Percentiles rank a stretch among this genome's conserved stretches.
phyloP scores from a whole-genome alignment of 768 basidiomycete species.

The Phylloporus scabripes region DNA sequence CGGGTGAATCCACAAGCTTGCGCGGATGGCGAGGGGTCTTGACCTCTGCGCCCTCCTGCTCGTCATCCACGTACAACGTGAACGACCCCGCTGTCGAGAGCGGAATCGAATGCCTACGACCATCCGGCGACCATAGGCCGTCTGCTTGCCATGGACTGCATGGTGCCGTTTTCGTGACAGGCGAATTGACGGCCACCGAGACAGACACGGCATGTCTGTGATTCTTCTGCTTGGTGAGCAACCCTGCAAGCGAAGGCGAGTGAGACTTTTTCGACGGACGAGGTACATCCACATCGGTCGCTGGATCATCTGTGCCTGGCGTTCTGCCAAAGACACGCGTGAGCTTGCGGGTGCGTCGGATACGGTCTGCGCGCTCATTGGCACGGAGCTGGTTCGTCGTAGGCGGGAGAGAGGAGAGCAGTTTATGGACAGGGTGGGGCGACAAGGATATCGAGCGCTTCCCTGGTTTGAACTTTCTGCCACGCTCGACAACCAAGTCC shows the following conservation, averaged over 20 bases:
- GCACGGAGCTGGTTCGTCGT: conserved; percentile 64
- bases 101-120: conserved; percentile 53
- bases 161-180: conserved; percentile 20
- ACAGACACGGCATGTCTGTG: conserved; percentile 32
- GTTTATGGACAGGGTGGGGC: conserved; percentile 15
- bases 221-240: conserved; percentile 27
- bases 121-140: conserved; percentile 24
- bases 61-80: conserved; percentile 20
- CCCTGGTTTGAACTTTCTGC: conserved; percentile 12
- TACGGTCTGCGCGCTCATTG: conserved; percentile 63
- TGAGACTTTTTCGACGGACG: conserved; percentile 19
- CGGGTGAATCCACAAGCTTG: conserved; percentile 12
- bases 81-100: conserved; percentile 42
- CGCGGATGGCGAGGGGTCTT: conserved; percentile 4
- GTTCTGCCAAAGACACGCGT: conserved; percentile 74
- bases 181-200: conserved; percentile 20
- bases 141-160: conserved; percentile 33
- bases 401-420: conserved; percentile 40
- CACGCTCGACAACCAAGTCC: conserved; percentile 41
- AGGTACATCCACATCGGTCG: conserved; percentile 23
- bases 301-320: conserved; percentile 41
- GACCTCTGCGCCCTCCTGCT: not conserved
- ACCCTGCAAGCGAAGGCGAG: conserved; percentile 22
- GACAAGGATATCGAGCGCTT: conserved; percentile 29
- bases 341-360: conserved; percentile 71